Conservation (phyloP, 2,329 filamentous ascomycete species). For the Hymenoscyphus albidus region DNA sequence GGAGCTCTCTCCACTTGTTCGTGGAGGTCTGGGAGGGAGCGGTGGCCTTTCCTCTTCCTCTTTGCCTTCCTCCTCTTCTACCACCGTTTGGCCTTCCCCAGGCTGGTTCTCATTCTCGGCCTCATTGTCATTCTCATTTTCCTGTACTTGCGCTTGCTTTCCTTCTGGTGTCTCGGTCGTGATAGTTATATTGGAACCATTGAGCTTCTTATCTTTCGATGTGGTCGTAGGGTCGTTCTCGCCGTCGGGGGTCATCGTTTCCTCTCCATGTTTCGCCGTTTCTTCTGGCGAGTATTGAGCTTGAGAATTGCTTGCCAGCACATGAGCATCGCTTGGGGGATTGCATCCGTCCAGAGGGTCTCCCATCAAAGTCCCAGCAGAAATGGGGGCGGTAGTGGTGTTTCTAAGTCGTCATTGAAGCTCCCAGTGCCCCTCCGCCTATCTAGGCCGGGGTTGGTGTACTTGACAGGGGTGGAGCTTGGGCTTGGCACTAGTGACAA, state of each 20-base stretch:
- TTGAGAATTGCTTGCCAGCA: slow-evolving; percentile 17
- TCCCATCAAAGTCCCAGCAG: slow-evolving; percentile 24
- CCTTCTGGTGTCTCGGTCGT: background rate
- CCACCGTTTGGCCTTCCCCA: background rate
- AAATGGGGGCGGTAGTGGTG: background rate
- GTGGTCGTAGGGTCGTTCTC: slow-evolving; percentile 19
- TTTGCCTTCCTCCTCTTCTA: slow-evolving; percentile 16
- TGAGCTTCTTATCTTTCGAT: slow-evolving; percentile 1
- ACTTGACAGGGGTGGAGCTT: slow-evolving; percentile 2
- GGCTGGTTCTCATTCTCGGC: background rate
- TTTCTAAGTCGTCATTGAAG: slow-evolving; percentile 1
- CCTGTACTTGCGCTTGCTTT: background rate
- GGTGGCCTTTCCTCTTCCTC: slow-evolving; percentile 40
- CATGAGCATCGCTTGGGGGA: slow-evolving; percentile 19
- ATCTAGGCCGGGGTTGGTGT: background rate
- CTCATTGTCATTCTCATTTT: background rate
- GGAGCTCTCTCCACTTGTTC: slow-evolving; percentile 20
- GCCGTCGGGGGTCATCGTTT: slow-evolving; percentile 25
- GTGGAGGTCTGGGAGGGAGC: slow-evolving; percentile 42
- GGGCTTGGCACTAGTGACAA: background rate
- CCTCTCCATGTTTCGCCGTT: slow-evolving; percentile 22
- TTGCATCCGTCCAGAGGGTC: slow-evolving; percentile 12
- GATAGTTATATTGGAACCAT: slow-evolving; percentile 3
- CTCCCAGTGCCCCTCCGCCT: background rate
- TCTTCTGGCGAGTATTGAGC: slow-evolving; percentile 1